These are phyloP conservation scores for Cercospora berteroae DNA, from an alignment of 2,329 filamentous ascomycete genomes.

Conservation along the genomic window DNA sequence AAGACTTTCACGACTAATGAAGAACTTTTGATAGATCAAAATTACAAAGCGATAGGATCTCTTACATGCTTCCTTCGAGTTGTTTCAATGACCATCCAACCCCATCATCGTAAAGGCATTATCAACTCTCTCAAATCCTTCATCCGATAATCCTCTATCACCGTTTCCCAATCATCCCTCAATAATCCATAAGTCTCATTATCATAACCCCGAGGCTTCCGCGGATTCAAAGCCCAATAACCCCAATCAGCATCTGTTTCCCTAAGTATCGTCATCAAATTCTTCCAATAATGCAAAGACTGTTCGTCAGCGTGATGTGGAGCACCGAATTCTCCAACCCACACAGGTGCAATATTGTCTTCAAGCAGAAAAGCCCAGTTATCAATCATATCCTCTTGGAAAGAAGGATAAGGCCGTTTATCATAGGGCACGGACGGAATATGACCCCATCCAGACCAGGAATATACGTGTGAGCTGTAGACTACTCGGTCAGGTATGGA, in stretches of 20 bases:
- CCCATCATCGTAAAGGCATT: conserved; percentile 8
- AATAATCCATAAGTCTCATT: conserved; percentile 62
- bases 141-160: conserved; percentile 31
- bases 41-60: not conserved
- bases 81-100: not conserved
- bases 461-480: conserved; percentile 67
- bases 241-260: conserved; percentile 55
- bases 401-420: conserved; percentile 61
- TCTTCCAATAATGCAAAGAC: conserved; percentile 64
- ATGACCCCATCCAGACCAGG: conserved; percentile 65
- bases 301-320: conserved; percentile 54
- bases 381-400: conserved; percentile 59
- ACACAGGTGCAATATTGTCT: conserved; percentile 59
- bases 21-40: not conserved
- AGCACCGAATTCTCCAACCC: conserved; percentile 67
- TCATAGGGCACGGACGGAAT: conserved; percentile 57
- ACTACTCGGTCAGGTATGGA: conserved; percentile 58
- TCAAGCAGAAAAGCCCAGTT: conserved; percentile 67
- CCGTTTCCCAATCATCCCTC: conserved; percentile 62
- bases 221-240: conserved; percentile 68
- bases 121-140: conserved; percentile 29
- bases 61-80: not conserved
- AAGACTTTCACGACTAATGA: not conserved
- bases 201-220: conserved; percentile 58
- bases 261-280: conserved; percentile 60